Evolutionary conservation across 2,329 filamentous ascomycete species (phyloP), one percentile per base, ranked within the genome.

Genomic region (Aspergillus brasiliensis): DNA sequence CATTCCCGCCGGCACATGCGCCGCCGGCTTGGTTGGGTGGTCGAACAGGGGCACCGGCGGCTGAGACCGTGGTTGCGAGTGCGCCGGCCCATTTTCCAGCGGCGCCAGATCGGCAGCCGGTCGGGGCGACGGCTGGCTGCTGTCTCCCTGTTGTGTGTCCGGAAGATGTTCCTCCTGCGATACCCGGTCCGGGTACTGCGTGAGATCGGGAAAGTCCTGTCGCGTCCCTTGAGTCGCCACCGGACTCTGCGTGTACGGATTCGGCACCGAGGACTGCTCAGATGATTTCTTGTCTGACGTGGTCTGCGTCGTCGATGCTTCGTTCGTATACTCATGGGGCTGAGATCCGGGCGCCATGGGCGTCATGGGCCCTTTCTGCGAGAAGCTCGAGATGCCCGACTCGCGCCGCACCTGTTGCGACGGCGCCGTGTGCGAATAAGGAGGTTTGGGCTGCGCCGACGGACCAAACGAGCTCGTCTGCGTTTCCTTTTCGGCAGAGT

Each of bases 231-330:
- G 83, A 27, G 69, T 72, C 23, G 73, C 70, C 13, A 75, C 72
- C 28, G 76, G 72, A 60, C 84, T 83, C 71, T 93, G 90, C 0
- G 89, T 91, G 72, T 89, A 88, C 73, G 84, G 84, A 64, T 85
- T 83, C 2, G 85, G 87, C 1, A 86, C 88, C 11, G 87, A 88
- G 3, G 89, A 92, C 5, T 86, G 85, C 62, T 90, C 87, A 1
- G 91, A 91, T 2, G 91, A 93, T 73, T 86, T 88, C 77, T 96
- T 95, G n/a, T 88, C 86, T 3, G 86, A 89, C 2, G 93, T 97
- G 2, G 88, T 89, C 21, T 87, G 88, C 1, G 93, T 98, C 1
- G 93, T 96, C 2, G 92, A 96, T 1, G 92, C 94, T 69, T 96
- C 92, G 69, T 98, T 97, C 56, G 88, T 79, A 60, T 87, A 88